phyloP scores from a whole-genome alignment of 345 rosid species.

The Euphorbia peplus region DNA sequence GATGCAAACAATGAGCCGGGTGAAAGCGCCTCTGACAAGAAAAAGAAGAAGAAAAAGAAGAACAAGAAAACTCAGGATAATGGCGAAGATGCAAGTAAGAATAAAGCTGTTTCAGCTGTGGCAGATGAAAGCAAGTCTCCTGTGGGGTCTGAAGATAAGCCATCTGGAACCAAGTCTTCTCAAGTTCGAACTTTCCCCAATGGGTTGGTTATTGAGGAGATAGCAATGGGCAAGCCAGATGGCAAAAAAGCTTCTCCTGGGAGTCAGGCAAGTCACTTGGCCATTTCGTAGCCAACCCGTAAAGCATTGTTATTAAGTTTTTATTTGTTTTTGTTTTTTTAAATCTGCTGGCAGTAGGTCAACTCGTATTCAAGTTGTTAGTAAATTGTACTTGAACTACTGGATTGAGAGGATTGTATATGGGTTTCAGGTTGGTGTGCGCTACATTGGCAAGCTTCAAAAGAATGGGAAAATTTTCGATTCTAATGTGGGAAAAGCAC shows the following conservation, averaged over 20 bases:
- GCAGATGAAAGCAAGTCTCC: conserved; percentile 33
- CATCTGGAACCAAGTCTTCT: conserved; percentile 48
- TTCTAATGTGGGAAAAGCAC: conserved; percentile 71
- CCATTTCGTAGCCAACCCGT: not conserved
- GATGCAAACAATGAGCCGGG: conserved; percentile 28
- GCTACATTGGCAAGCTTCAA: conserved; percentile 84
- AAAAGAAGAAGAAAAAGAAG: conserved; percentile 62
- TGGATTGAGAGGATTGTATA: conserved; percentile 1
- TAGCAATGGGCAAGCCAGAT: conserved; percentile 83
- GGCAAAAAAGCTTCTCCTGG: conserved; percentile 88
- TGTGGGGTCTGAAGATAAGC: conserved; percentile 28
- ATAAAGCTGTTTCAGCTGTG: conserved; percentile 28
- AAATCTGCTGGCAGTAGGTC: not conserved
- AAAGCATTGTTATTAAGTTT: not conserved
- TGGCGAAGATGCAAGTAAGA: conserved; percentile 21
- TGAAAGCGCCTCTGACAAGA: conserved; percentile 47
- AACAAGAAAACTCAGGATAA: conserved; percentile 53
- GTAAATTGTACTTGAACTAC: not conserved
- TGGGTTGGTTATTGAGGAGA: conserved; percentile 81
- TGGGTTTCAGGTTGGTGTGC: conserved; percentile 66
- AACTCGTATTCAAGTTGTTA: not conserved
- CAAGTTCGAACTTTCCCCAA: conserved; percentile 68
- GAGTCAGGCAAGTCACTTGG: conserved; percentile 43
- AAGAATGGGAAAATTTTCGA: conserved; percentile 83
- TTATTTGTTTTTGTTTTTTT: not conserved